Base-by-base conservation (phyloP, 495 filamentous ascomycete species). In the Neurospora intermedia region DNA sequence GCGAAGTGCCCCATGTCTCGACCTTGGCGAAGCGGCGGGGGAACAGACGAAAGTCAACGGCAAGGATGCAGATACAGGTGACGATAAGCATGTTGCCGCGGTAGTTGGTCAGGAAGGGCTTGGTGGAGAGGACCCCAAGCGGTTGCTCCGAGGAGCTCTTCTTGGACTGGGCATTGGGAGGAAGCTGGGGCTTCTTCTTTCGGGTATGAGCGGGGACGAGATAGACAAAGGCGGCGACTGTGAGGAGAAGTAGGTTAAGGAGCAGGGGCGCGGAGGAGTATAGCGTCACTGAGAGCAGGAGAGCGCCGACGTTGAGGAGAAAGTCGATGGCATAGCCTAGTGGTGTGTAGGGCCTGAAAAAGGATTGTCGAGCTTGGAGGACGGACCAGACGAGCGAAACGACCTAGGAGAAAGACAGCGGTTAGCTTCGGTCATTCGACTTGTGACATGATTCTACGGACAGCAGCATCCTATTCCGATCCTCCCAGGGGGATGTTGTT, bases 11-110 rank as follows among this genome's bases (percentile, higher is more conserved):
- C 94, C 96, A 99, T 45, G 91, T 98, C 82, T 99, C 96, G 0
- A 94, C 96, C 83, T 99, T 99, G 23, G 94, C 96, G 78, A 98
- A 98, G 6, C 96, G 91, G 3, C 96, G 89, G 2, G 96, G 96
- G 75, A 99, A 99, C 70, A 96, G 83, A 23, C 85, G 88, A 78
- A 99, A 99, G 82, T 99, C 96, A 27, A 99, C 96, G 11, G 96
- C 96, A n/a, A 99, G 87, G 75, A 99, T 98, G 69, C 93, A 93
- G 38, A 94, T 80, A 77, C 94, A 97, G 27, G 96, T 99, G 42
- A 93, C 85, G n/a, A 97, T 86, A 85, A 99, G 88, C 94, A 99
- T 97, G 40, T 88, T 87, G 1, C 92, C 93, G 43, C 96, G 89
- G 76, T 98, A 98, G 27, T 88, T 91, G 1, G 96, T 98, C 73